Conservation (phyloP, 2,329 filamentous ascomycete species). For the Aphanocladium album region DNA sequence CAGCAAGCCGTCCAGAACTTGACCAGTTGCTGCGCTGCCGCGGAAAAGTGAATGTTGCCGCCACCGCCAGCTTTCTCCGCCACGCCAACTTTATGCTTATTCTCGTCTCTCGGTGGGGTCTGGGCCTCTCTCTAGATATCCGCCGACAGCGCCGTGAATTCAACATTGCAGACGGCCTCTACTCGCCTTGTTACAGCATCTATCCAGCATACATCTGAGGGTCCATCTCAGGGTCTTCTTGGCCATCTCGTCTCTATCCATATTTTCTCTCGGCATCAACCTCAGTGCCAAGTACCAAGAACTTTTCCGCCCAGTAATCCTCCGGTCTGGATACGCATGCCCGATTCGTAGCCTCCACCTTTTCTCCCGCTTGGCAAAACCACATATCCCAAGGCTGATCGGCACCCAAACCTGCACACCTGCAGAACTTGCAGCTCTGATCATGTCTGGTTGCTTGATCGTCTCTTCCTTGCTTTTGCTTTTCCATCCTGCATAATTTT, state of each 20-base stretch:
- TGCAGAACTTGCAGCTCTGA: neutral
- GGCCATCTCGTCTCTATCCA: neutral
- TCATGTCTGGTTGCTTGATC: neutral
- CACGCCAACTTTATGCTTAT: slow-evolving; percentile 8
- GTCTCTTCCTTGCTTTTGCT: neutral
- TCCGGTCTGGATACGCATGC: too few species aligned
- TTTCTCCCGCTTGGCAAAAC: neutral
- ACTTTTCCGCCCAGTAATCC: neutral
- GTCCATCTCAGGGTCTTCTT: neutral
- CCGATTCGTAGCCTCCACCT: neutral
- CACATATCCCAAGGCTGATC: too few species aligned
- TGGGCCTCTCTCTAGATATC: too few species aligned
- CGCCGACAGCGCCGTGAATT: too few species aligned
- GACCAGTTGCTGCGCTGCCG: too few species aligned
- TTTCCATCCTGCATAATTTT: neutral
- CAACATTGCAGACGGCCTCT: too few species aligned
- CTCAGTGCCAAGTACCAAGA: neutral
- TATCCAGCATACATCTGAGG: neutral
- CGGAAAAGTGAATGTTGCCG: neutral
- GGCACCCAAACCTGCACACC: neutral
- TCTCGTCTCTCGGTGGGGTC: neutral
- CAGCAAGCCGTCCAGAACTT: too few species aligned
- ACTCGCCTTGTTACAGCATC: too few species aligned
- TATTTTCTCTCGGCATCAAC: neutral
- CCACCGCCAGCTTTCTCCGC: neutral